A percentile compares a stretch with the other conserved stretches of the same genome.
phyloP scores from a whole-genome alignment of 2,329 filamentous ascomycete species.

The Emydomyces testavorans region DNA sequence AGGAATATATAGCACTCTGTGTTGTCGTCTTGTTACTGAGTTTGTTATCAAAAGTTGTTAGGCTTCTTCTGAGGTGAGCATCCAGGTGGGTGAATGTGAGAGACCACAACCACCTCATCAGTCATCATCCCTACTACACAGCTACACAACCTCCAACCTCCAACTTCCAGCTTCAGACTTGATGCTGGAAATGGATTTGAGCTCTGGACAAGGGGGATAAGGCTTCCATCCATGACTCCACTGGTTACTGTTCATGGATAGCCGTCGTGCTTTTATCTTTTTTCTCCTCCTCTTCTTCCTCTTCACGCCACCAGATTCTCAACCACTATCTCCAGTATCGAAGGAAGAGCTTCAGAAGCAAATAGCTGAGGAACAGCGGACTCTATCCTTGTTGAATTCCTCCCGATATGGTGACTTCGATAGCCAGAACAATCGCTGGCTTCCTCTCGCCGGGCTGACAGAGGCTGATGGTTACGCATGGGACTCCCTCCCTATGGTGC shows the following conservation, averaged over 20 bases:
- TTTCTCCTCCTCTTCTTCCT: slow-evolving; percentile 44
- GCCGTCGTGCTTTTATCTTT: slow-evolving; percentile 39
- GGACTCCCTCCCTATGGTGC: slow-evolving; percentile 58
- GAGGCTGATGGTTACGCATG: slow-evolving; percentile 65
- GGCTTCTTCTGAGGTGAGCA: too few species aligned
- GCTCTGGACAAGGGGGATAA: slow-evolving; percentile 10
- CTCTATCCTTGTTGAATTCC: slow-evolving; percentile 40
- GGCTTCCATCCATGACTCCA: slow-evolving; percentile 15
- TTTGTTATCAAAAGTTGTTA: not conserved
- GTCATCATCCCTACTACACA: not conserved
- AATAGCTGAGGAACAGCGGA: slow-evolving; percentile 41
- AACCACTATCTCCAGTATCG: slow-evolving; percentile 31
- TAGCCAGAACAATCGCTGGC: slow-evolving; percentile 36
- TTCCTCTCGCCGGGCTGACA: slow-evolving; percentile 69
- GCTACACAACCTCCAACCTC: not conserved
- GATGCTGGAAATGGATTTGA: slow-evolving; percentile 14
- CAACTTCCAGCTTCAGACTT: slow-evolving; percentile 5
- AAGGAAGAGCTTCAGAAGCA: slow-evolving; percentile 37
- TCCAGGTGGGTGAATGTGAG: not conserved
- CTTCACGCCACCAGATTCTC: slow-evolving; percentile 40
- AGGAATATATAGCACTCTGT: not conserved
- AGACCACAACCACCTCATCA: not conserved
- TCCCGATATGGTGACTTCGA: slow-evolving; percentile 45
- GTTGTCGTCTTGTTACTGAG: not conserved
- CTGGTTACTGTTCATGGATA: slow-evolving; percentile 33